A percentile compares a stretch with the other conserved stretches of the same genome.
phyloP scores from a whole-genome alignment of 2,329 filamentous ascomycete genomes.

The Plenodomus biglobosus region DNA sequence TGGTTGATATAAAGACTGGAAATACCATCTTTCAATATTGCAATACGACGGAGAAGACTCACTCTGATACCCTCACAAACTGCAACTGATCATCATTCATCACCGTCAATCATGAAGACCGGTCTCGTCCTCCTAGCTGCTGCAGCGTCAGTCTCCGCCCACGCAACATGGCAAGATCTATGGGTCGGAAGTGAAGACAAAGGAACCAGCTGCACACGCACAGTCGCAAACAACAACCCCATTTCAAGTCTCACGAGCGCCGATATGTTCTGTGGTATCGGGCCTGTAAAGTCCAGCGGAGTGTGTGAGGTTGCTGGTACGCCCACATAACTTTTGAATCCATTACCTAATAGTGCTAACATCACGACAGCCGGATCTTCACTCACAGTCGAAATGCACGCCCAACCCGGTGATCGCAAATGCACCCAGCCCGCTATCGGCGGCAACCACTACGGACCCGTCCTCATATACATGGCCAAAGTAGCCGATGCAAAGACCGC shows the following conservation, averaged over 20 bases:
- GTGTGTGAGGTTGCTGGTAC: slow-evolving; percentile 42
- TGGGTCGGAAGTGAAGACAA: slow-evolving; percentile 43
- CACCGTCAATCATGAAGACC: slow-evolving; percentile 34
- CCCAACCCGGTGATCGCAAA: slow-evolving; percentile 35
- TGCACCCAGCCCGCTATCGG: slow-evolving; percentile 41
- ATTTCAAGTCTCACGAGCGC: slow-evolving; percentile 30
- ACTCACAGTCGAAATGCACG: slow-evolving; percentile 45
- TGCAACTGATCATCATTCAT: slow-evolving; percentile 5
- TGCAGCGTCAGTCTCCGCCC: slow-evolving; percentile 39
- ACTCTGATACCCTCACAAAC: slow-evolving; percentile 1
- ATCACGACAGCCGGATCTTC: slow-evolving; percentile 29
- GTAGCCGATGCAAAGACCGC: slow-evolving; percentile 40
- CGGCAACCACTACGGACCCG: slow-evolving; percentile 44
- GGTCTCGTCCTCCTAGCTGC: slow-evolving; percentile 36
- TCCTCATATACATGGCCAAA: slow-evolving; percentile 45
- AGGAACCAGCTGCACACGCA: slow-evolving; percentile 31
- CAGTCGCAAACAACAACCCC: slow-evolving; percentile 42
- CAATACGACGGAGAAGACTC: slow-evolving; percentile 2
- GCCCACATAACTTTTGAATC: slow-evolving; percentile 1
- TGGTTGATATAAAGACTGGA: slow-evolving; percentile 16
- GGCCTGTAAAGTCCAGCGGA: slow-evolving; percentile 25
- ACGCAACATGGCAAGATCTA: slow-evolving; percentile 44
- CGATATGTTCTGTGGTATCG: slow-evolving; percentile 43
- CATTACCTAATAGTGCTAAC: slow-evolving; percentile 10
- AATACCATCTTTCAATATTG: slow-evolving; percentile 1